phyloP scores from a whole-genome alignment of 768 basidiomycete genomes.

The Scleroderma citrinum region DNA sequence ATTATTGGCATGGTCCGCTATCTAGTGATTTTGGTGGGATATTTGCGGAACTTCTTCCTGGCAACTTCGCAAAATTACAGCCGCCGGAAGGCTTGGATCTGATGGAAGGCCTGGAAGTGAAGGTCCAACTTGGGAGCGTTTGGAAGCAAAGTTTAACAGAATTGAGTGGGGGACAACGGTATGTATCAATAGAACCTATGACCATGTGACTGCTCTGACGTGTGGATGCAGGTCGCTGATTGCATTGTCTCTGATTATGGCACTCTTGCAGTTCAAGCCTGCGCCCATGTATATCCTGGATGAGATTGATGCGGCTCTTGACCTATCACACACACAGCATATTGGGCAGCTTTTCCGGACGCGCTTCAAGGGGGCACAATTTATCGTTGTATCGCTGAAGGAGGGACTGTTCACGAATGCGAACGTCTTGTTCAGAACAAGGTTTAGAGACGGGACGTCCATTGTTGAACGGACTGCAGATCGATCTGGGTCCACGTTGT shows the following conservation, averaged over 20 bases:
- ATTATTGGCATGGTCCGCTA: too few relatives aligned
- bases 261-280: slow-evolving; percentile 97
- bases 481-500: slow-evolving; percentile 47
- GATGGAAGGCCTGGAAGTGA: slow-evolving; percentile 94
- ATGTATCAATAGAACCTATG: neutral
- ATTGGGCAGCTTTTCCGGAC: slow-evolving; percentile 97
- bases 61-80: slow-evolving; percentile 93
- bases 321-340: slow-evolving; percentile 94
- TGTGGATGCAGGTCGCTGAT: slow-evolving; percentile 75
- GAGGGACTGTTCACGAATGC: slow-evolving; percentile 98
- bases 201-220: slow-evolving; percentile 1
- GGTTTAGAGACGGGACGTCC: slow-evolving; percentile 91
- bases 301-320: slow-evolving; percentile 96
- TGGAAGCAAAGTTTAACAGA: slow-evolving; percentile 99
- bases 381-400: slow-evolving; percentile 95
- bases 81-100: slow-evolving; percentile 92
- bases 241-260: slow-evolving; percentile 97
- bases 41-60: slow-evolving; percentile 91
- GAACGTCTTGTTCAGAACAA: slow-evolving; percentile 89
- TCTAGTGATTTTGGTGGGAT: slow-evolving; percentile 91
- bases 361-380: slow-evolving; percentile 96
- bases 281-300: slow-evolving; percentile 99
- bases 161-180: slow-evolving; percentile 96
- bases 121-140: slow-evolving; percentile 87
- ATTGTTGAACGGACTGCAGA: slow-evolving; percentile 79